Base-by-base conservation (phyloP, 768 basidiomycete genomes). In the Macrocybe gigantea region DNA sequence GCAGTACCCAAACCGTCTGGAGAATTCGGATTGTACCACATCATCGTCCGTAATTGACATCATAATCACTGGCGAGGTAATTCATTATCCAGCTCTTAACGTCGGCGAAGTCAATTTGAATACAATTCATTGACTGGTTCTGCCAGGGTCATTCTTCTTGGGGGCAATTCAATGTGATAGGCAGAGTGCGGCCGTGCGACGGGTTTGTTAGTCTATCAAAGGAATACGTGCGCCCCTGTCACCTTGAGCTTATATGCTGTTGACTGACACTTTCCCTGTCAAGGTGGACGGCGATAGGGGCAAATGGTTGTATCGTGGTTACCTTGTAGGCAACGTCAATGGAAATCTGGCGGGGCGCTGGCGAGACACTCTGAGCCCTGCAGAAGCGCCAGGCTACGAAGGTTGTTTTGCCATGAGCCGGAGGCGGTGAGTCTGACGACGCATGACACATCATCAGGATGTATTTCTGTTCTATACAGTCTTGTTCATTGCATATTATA, bases 131-230 rank as follows among this genome's bases (percentile, higher is more conserved):
- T 10, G 22, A 41, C 31, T 11, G 48, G 29, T 52, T 45, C 39
- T 46, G 13, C 13, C 49, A 91, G 88, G 90, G 91, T 5, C 92
- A 93, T 65, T 93, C 91, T 6, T 82, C 89, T 10, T 94, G 91
- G 91, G 91, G 92, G 15, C 83, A 88, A 53, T 94, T 93, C 65
- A 82, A 74, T 49, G 63, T 94, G 22, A 67, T 83, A 3, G 91
- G 92, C 34, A 78, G 91, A 12, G 76, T 94, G n/a, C 71, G 92
- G 48, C 78, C 83, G 11, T 80, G 77, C 56, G 91, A 93, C 60
- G 91, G 91, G 6, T 79, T 90, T 54, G 73, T 93, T 44, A 87
- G 79, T 52, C 60, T 93, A 7, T 79, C 77, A n/a, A 93, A 93
- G 61, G 83, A 89, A 77, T 93, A 93, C 60, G 89, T 90, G 61